Percentiles rank a stretch among this genome's conserved stretches.
These are phyloP conservation scores for Fomitiporia mediterranea DNA, from an alignment of 1,284 basidiomycete species.

Conservation along the genomic window DNA sequence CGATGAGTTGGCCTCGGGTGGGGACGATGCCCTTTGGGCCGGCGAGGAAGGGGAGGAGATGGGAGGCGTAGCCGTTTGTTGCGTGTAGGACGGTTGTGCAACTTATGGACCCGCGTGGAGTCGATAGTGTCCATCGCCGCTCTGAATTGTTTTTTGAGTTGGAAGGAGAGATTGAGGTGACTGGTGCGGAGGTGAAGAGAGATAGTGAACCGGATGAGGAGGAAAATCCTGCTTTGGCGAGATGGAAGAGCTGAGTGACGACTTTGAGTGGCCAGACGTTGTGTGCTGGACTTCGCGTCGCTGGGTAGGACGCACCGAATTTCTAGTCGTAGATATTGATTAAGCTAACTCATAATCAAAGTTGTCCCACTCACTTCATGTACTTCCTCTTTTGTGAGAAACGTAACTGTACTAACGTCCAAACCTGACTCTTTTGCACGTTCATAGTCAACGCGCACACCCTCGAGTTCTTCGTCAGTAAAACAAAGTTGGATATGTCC, in stretches of 20 bases:
- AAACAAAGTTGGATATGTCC: constrained; percentile 52
- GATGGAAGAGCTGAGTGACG: constrained; percentile 57
- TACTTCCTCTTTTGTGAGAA: constrained; percentile 47
- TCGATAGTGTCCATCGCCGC: constrained; percentile 48
- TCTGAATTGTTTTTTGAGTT: neutral
- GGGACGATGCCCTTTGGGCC: constrained; percentile 59
- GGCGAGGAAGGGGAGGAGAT: constrained; percentile 56
- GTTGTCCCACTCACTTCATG: constrained; percentile 34
- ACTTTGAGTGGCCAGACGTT: constrained; percentile 79
- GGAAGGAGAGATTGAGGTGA: constrained; percentile 38
- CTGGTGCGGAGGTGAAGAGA: constrained; percentile 69
- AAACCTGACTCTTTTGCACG: constrained; percentile 53
- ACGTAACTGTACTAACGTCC: constrained; percentile 40
- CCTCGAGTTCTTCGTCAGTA: constrained; percentile 39
- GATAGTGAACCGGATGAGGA: constrained; percentile 36
- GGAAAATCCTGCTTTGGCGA: constrained; percentile 30
- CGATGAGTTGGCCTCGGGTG: constrained; percentile 68
- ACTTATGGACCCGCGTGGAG: constrained; percentile 52
- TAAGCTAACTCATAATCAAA: neutral
- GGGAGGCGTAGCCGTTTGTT: constrained; percentile 72
- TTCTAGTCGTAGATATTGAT: constrained; percentile 32
- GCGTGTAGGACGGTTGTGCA: constrained; percentile 71
- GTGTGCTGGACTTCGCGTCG: constrained; percentile 44
- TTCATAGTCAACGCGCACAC: constrained; percentile 41
- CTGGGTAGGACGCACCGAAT: constrained; percentile 54